Evolutionary conservation across 495 filamentous ascomycete species (phyloP), one percentile per base, ranked within the genome.

Genomic region (Lasiosphaeris hirsuta): DNA sequence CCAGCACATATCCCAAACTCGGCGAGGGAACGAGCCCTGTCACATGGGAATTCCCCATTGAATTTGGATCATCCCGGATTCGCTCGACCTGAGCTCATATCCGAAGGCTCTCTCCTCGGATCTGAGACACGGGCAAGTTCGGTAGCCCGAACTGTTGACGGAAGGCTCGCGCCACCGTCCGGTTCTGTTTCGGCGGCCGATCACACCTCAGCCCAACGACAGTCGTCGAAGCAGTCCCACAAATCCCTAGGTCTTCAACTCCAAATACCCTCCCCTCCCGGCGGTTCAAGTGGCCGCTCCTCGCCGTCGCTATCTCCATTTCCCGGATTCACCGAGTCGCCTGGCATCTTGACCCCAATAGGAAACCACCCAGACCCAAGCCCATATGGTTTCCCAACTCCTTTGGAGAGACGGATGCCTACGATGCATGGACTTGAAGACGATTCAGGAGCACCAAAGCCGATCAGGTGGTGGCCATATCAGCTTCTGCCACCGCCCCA

Each of bases 401-500:
- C 63, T 0, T 54, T 57, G 19, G 72, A 74, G 11, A 48, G 56
- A 42, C 38, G 57, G 44, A 44, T 18, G 10, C n/a, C 65, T 52
- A 19, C 60, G 55, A 7, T 15, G 56, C 63, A 36, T 64, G 70
- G 9, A 62, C 43, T 75, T 33, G 74, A 79, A 15, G 84, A 81
- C 14, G 75, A 78, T n/a, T 75, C 81, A 49, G 62, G 51, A 23
- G 49, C 54, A 50, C 71, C 71, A 1, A 78, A 67, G 18, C 76
- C 76, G 8, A 69, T 82, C 39, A 74, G 66, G 13, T 90, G 87
- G 85, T 96, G 90, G 90, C 89, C 88, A 9, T 87, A 89, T 66
- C 75, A 69, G 17, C 34, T 87, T n/a, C 72, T 93, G 1, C 86
- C 90, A 6, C 72, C 87, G 10, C 89, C 89, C 1, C 76, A 86